Evolutionary conservation across 257 asterid species (phyloP).

Genomic region (Rhazya stricta): DNA sequence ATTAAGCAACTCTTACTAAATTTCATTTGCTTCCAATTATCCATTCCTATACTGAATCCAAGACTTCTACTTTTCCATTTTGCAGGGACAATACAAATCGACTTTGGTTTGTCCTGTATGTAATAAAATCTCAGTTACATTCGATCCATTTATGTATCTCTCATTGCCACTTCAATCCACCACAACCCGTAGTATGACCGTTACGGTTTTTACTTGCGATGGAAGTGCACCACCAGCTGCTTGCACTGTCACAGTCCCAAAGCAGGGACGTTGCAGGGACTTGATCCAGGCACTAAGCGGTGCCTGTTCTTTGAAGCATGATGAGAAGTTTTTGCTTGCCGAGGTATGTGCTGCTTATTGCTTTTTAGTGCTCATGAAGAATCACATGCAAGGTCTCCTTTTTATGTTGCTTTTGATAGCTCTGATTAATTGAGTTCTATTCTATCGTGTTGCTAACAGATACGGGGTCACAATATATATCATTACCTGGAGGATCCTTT

Average conservation of each 20-base stretch:
- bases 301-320: slow-evolving; percentile 74
- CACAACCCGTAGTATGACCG: slow-evolving; percentile 79
- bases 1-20: neutral
- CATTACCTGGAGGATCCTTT: slow-evolving; percentile 90
- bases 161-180: slow-evolving; percentile 94
- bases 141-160: slow-evolving; percentile 98
- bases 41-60: slow-evolving; percentile 3
- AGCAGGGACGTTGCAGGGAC: slow-evolving; percentile 97
- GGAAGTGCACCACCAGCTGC: slow-evolving; percentile 91
- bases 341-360: slow-evolving; percentile 50
- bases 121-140: slow-evolving; percentile 86
- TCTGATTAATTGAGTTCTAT: slow-evolving; percentile 8
- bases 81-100: slow-evolving; percentile 98
- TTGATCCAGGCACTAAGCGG: slow-evolving; percentile 74
- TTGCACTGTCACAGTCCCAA: slow-evolving; percentile 78
- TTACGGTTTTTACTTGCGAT: slow-evolving; percentile 90
- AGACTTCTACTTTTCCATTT: slow-evolving; percentile 16
- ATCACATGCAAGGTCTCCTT: neutral
- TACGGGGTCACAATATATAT: slow-evolving; percentile 85
- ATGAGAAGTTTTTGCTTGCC: slow-evolving; percentile 90
- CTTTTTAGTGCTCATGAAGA: neutral
- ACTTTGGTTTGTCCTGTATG: slow-evolving; percentile 96
- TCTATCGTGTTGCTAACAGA: slow-evolving; percentile 42
- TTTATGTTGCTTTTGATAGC: neutral
- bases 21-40: neutral